Evolutionary conservation across 106 monocot species (phyloP).

Genomic region (Iris macrosiphon): DNA sequence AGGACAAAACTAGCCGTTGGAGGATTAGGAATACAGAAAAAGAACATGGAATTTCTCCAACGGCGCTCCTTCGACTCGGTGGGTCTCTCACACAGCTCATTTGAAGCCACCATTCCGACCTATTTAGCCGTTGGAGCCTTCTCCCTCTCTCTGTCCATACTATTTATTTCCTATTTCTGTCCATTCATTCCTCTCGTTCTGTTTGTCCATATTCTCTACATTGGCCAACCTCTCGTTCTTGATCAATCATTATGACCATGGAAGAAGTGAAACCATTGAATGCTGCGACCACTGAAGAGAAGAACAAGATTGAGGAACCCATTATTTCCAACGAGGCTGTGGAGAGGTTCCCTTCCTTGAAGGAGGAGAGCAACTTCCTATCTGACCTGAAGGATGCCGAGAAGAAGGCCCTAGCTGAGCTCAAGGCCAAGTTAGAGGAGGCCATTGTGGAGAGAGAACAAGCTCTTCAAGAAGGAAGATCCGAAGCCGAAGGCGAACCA

Average conservation of each 20-base stretch:
- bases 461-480: slow-evolving; percentile 29
- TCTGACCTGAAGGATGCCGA: slow-evolving; percentile 71
- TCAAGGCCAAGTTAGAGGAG: slow-evolving; percentile 51
- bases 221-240: background rate
- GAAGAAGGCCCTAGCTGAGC: slow-evolving; percentile 63
- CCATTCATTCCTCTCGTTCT: too few relatives aligned
- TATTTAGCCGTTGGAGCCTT: slow-evolving; percentile 9
- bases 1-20: slow-evolving; percentile 27
- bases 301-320: background rate
- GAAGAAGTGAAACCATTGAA: slow-evolving; percentile 5
- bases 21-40: background rate
- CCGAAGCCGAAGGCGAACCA: slow-evolving; percentile 1
- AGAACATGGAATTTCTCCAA: background rate
- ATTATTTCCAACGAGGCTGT: background rate
- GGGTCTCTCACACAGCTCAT: too few relatives aligned
- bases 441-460: slow-evolving; percentile 38
- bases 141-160: background rate
- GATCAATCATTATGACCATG: slow-evolving; percentile 22
- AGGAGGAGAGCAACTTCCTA: slow-evolving; percentile 69
- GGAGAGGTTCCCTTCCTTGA: slow-evolving; percentile 54
- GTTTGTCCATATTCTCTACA: background rate
- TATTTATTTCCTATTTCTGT: too few relatives aligned
- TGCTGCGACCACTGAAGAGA: slow-evolving; percentile 6
- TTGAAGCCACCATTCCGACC: background rate
- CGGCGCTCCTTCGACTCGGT: too few relatives aligned